A percentile compares a stretch with the other conserved stretches of the same genome.
Conservation (phyloP, 306 rosid species). For the Inga leiocalycina region DNA sequence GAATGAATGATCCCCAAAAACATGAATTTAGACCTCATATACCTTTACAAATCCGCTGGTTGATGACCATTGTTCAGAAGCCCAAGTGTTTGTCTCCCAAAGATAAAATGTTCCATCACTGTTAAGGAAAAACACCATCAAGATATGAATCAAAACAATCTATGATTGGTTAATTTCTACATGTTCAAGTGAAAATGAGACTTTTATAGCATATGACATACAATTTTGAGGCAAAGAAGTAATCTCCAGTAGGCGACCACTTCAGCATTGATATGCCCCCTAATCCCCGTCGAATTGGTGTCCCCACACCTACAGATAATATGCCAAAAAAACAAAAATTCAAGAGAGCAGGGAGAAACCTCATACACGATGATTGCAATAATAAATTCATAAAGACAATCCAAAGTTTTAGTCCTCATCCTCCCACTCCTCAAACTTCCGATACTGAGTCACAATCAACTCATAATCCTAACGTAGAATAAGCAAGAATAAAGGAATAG, state of each 20-base stretch:
- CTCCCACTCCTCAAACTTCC: conserved; percentile 4
- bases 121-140: conserved; percentile 34
- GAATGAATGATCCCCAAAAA: no score
- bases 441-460: conserved; percentile 14
- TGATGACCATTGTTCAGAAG: conserved; percentile 92
- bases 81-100: conserved; percentile 98
- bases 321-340: conserved; percentile 15
- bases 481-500: not conserved
- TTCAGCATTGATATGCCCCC: conserved; percentile 86
- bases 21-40: conserved; percentile 26
- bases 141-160: conserved; percentile 23
- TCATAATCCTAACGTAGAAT: conserved; percentile 1
- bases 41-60: conserved; percentile 91
- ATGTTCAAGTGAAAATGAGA: conserved; percentile 5
- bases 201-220: conserved; percentile 33
- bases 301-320: conserved; percentile 67
- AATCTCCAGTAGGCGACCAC: conserved; percentile 98
- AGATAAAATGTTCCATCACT: conserved; percentile 97
- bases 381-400: conserved; percentile 5
- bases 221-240: conserved; percentile 93
- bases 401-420: conserved; percentile 1
- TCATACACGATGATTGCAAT: not conserved
- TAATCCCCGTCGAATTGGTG: conserved; percentile 93
- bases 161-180: conserved; percentile 22
- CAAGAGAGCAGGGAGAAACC: conserved; percentile 9